phyloP scores from a whole-genome alignment of 2,329 filamentous ascomycete species.

The Stachybotrys echinatus region DNA sequence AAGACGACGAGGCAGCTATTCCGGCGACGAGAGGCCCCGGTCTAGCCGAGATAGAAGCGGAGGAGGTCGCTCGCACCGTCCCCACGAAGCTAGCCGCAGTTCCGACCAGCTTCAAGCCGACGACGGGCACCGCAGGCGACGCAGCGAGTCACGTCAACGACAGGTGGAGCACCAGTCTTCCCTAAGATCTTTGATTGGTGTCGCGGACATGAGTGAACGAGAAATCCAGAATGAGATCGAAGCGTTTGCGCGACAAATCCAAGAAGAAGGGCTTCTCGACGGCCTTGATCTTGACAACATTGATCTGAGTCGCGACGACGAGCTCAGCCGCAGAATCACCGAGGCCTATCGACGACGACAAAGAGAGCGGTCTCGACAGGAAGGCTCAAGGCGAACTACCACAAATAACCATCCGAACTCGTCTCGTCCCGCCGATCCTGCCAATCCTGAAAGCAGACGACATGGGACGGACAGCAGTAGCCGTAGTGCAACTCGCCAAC shows the following conservation, averaged over 20 bases:
- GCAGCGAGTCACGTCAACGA: conserved; percentile 44
- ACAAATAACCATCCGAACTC: conserved; percentile 25
- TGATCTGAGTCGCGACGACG: conserved; percentile 77
- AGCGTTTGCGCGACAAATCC: conserved; percentile 83
- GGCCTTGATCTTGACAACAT: conserved; percentile 86
- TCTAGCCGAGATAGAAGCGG: conserved; percentile 23
- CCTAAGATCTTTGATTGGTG: conserved; percentile 75
- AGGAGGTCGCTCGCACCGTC: conserved; percentile 23
- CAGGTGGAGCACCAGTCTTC: conserved; percentile 87
- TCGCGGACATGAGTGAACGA: conserved; percentile 68
- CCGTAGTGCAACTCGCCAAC: conserved; percentile 3
- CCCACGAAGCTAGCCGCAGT: conserved; percentile 17
- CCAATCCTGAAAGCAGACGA: conserved; percentile 17
- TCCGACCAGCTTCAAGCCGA: conserved; percentile 33
- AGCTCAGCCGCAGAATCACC: conserved; percentile 84
- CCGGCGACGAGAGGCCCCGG: conserved; percentile 23
- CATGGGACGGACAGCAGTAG: conserved; percentile 18
- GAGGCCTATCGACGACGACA: conserved; percentile 80
- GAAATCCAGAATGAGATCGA: conserved; percentile 86
- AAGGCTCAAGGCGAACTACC: conserved; percentile 39
- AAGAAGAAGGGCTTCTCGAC: conserved; percentile 81
- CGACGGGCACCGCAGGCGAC: conserved; percentile 25
- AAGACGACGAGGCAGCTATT: conserved; percentile 27
- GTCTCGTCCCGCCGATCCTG: conserved; percentile 23
- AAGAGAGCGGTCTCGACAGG: conserved; percentile 50